Evolutionary conservation across 2,329 filamentous ascomycete species (phyloP).

Genomic region (Hymenoscyphus scutula): DNA sequence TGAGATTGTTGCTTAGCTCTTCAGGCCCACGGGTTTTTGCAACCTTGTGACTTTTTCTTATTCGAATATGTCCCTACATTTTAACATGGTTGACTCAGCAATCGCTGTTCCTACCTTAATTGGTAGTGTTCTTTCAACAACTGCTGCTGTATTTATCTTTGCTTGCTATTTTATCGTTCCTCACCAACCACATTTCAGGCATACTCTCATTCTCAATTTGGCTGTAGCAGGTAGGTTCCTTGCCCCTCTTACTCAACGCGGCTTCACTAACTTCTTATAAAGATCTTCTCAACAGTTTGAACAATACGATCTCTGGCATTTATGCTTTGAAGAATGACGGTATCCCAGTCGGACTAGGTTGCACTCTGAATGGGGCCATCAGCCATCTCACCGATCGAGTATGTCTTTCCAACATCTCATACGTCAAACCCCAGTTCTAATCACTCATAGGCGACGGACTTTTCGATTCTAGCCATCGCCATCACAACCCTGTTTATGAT

Average conservation of each 20-base stretch:
- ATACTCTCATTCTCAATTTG: background rate
- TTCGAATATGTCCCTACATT: background rate
- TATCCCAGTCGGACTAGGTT: background rate
- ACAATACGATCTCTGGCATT: background rate
- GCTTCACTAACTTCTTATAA: background rate
- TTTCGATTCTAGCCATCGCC: background rate
- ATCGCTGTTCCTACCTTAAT: background rate
- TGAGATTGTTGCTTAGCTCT: background rate
- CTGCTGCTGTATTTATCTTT: background rate
- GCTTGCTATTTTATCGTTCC: background rate
- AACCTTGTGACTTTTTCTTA: background rate
- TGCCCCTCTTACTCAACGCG: background rate
- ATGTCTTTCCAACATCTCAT: background rate
- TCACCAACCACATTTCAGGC: background rate
- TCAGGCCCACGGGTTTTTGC: background rate
- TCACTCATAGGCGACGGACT: background rate
- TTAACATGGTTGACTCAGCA: background rate
- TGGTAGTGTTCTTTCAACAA: background rate
- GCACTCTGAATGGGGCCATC: background rate
- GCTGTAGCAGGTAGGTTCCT: background rate
- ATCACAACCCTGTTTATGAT: background rate
- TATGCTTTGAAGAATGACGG: background rate
- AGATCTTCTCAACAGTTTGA: background rate
- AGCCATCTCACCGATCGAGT: background rate
- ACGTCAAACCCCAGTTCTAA: background rate